phyloP scores from a whole-genome alignment of 2,329 filamentous ascomycete species.

The Fusarium chuoi region DNA sequence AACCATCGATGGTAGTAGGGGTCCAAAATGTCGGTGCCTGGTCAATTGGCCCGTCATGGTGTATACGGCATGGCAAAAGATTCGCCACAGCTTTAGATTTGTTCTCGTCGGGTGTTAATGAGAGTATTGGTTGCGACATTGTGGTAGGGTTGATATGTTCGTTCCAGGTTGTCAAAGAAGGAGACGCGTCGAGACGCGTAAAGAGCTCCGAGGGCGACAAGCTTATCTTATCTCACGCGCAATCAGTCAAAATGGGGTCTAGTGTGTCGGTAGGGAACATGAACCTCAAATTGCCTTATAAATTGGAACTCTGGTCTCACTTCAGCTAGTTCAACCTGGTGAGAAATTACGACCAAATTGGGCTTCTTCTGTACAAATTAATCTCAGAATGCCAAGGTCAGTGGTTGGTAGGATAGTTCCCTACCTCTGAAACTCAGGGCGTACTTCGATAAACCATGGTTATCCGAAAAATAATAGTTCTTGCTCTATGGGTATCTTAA shows the following conservation, averaged over 20 bases:
- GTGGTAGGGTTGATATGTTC: conserved; percentile 1
- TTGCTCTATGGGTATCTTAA: conserved; percentile 37
- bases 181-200: conserved; percentile 42
- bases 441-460: not conserved
- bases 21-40: conserved; percentile 76
- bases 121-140: conserved; percentile 58
- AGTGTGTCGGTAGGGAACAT: not conserved
- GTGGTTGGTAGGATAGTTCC: not conserved
- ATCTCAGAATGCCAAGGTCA: not conserved
- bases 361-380: not conserved
- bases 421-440: not conserved
- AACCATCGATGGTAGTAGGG: conserved; percentile 61
- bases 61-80: conserved; percentile 81
- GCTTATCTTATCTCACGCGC: conserved; percentile 27
- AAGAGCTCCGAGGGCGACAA: not conserved
- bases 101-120: conserved; percentile 46
- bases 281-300: not conserved
- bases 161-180: not conserved
- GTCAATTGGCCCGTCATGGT: conserved; percentile 79
- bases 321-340: not conserved
- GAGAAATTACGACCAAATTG: not conserved
- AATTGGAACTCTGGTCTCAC: not conserved
- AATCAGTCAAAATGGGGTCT: not conserved
- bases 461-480: not conserved
- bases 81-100: conserved; percentile 66